Percentiles rank a stretch among this genome's conserved stretches.
Conservation (phyloP, 2,329 filamentous ascomycete species). For the Clarireedia homoeocarpa region DNA sequence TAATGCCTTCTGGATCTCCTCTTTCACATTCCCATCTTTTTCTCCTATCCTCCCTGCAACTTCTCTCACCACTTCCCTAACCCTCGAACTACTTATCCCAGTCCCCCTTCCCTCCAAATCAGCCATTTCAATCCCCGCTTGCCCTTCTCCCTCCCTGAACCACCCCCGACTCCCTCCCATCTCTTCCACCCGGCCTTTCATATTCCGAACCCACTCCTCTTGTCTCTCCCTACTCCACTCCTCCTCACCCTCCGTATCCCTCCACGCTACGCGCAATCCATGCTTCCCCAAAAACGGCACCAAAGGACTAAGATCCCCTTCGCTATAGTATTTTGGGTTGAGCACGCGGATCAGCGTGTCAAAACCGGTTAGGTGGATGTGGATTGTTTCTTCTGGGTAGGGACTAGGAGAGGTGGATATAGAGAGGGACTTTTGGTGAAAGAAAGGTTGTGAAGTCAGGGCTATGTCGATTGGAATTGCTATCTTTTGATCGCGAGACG, state of each 20-base stretch:
- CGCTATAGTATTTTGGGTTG: conserved; percentile 65
- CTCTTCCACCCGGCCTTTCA: conserved; percentile 42
- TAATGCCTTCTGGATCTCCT: conserved; percentile 22
- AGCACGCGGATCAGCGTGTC: conserved; percentile 70
- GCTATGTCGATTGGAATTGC: conserved; percentile 47
- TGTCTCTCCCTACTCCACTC: conserved; percentile 49
- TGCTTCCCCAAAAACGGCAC: conserved; percentile 56
- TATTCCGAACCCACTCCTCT: conserved; percentile 47
- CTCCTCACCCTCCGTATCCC: conserved; percentile 40
- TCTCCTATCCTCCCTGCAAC: conserved; percentile 48
- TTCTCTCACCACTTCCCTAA: conserved; percentile 36
- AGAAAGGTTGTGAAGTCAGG: conserved; percentile 44
- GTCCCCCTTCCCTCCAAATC: conserved; percentile 37
- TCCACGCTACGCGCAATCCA: conserved; percentile 54
- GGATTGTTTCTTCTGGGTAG: conserved; percentile 24
- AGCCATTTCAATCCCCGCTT: conserved; percentile 49
- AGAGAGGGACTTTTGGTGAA: background rate
- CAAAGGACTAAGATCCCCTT: conserved; percentile 39
- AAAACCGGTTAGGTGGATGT: conserved; percentile 66
- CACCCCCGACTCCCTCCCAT: conserved; percentile 39
- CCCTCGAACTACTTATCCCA: conserved; percentile 51
- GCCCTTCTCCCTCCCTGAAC: conserved; percentile 42
- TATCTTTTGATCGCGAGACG: background rate
- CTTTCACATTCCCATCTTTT: conserved; percentile 48
- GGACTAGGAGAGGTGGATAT: background rate